Evolutionary conservation across 106 monocot genomes (phyloP).

Genomic region (Amphibolis antarctica): DNA sequence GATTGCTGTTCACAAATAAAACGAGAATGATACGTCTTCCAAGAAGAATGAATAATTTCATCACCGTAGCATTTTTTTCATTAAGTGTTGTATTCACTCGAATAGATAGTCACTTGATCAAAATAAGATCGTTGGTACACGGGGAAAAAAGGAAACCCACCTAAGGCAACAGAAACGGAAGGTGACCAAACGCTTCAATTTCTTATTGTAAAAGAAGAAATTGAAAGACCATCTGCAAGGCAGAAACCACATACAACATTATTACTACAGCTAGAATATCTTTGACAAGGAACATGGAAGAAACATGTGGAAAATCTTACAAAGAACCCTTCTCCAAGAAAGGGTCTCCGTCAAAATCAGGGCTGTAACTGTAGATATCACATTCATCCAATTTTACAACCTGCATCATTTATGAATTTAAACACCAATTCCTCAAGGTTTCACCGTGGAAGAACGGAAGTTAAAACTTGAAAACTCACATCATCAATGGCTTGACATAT

Average conservation of each 20-base stretch:
- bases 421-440: neutral
- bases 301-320: conserved; percentile 48
- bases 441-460: neutral
- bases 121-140: neutral
- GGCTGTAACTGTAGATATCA: conserved; percentile 93
- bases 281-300: neutral
- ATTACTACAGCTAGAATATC: neutral
- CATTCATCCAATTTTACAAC: conserved; percentile 71
- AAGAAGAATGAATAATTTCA: neutral
- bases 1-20: conserved; percentile 37
- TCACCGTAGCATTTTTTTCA: neutral
- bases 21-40: neutral
- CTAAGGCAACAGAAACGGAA: conserved; percentile 81
- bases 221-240: conserved; percentile 83
- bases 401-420: conserved; percentile 24
- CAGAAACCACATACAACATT: conserved; percentile 4
- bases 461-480: conserved; percentile 23
- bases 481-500: conserved; percentile 71
- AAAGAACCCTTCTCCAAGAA: conserved; percentile 68
- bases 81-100: neutral
- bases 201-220: conserved; percentile 94
- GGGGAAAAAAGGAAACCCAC: conserved; percentile 10
- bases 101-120: neutral
- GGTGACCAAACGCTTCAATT: conserved; percentile 81
- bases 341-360: conserved; percentile 78